Evolutionary conservation across 805 yeast genomes (phyloP), one percentile per base, ranked within the genome.

Genomic region (Candida caryicola): DNA sequence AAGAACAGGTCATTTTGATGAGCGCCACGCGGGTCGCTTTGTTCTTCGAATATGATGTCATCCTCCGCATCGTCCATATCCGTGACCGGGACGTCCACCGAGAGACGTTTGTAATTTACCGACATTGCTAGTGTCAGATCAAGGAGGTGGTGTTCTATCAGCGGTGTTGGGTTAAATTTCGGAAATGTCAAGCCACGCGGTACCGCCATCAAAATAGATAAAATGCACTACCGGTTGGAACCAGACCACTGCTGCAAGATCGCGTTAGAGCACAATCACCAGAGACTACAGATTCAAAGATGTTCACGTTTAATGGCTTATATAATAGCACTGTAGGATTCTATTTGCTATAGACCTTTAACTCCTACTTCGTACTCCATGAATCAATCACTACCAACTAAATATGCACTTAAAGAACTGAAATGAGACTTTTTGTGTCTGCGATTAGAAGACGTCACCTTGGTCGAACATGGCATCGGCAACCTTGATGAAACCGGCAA

Each of bases 401-500:
- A 26, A 25, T 39, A 34, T 39, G 34, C 37, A 40, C 38, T 29
- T 16, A 31, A 30, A 39, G 44, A 42, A 44, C 29, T 42, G 37
- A 41, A 43, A 32, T 31, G 16, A 31, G 21, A 15, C 15, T 5
- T 6, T 8, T 4, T 14, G 7, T 18, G 21, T 14, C 21, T 17
- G n/a, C 13, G 27, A 17, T 57, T 68, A 70, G 46, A 57, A 72
- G 34, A 71, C 80, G 55, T 91, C 97, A 74, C 98, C 99, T 69
- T 87, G 96, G 77, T 77, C 95, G 63, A 85, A 83, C 99, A 91
- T 91, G 57, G 97, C 98, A 55, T 86, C 93, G 54, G 96, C 97
- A 59, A 91, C 99, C 81, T 91, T 91, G 65, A 90, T 81, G 82
- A 91, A 91, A 71, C 97, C 97, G 51, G 98, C 97, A 74, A 91